Evolutionary conservation across 768 basidiomycete species (phyloP).

Genomic region (Hericium erinaceus): DNA sequence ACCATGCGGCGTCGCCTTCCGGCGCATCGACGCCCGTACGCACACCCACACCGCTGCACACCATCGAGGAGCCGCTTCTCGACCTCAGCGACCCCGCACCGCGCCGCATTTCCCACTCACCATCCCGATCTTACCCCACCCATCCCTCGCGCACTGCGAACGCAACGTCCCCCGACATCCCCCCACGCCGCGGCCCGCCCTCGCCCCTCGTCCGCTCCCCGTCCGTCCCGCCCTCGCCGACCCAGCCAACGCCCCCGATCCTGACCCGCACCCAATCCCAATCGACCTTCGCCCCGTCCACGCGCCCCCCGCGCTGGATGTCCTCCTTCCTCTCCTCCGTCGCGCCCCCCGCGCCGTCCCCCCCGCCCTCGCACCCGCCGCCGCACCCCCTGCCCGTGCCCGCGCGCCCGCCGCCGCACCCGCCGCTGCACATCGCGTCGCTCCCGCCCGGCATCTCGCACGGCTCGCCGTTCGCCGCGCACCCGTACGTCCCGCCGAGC

Average conservation of each 20-base stretch:
- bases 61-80: background rate
- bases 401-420: conserved; percentile 1
- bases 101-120: conserved; percentile 26
- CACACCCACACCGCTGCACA: background rate
- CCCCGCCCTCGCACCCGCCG: background rate
- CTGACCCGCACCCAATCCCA: conserved; percentile 23
- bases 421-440: conserved; percentile 1
- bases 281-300: conserved; percentile 33
- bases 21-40: background rate
- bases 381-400: conserved; percentile 6
- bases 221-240: conserved; percentile 23
- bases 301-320: conserved; percentile 42
- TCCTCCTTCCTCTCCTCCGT: conserved; percentile 33
- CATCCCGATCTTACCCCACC: conserved; percentile 9
- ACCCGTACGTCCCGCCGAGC: conserved; percentile 37
- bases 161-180: conserved; percentile 24
- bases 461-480: conserved; percentile 41
- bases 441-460: conserved; percentile 23
- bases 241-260: conserved; percentile 25
- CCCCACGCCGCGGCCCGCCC: conserved; percentile 7
- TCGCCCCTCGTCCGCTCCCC: conserved; percentile 17
- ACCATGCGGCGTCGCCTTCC: conserved; percentile 9
- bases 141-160: conserved; percentile 23
- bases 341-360: conserved; percentile 7
- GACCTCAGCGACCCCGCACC: conserved; percentile 20